These are phyloP conservation scores for Claviceps monticola DNA, from an alignment of 2,329 filamentous ascomycete species.

Conservation along the genomic window DNA sequence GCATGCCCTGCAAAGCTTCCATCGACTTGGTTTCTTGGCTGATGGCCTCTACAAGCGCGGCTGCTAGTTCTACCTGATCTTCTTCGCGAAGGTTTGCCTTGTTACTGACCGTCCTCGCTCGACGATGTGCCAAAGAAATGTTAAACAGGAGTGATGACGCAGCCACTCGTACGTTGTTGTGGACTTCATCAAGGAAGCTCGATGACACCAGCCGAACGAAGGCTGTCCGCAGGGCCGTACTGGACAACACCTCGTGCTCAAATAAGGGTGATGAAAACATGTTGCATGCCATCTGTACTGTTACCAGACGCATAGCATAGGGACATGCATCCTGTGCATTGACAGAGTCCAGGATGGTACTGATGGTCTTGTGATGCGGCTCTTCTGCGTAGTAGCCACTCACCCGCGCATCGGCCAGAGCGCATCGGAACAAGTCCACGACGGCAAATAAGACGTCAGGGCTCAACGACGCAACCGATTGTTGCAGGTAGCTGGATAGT, in stretches of 20 bases:
- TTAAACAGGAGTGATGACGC: conserved; percentile 79
- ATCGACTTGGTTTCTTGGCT: conserved; percentile 42
- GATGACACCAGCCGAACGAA: conserved; percentile 59
- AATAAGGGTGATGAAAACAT: conserved; percentile 67
- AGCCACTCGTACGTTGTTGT: conserved; percentile 63
- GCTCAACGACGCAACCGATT: conserved; percentile 41
- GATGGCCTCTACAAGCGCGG: conserved; percentile 65
- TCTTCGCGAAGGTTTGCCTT: conserved; percentile 48
- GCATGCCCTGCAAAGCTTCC: conserved; percentile 63
- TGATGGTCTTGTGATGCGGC: conserved; percentile 45
- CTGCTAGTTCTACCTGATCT: conserved; percentile 69
- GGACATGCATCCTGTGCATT: conserved; percentile 46
- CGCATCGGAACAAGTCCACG: conserved; percentile 71
- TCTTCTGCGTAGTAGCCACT: conserved; percentile 78
- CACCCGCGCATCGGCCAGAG: conserved; percentile 63
- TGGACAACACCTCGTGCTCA: conserved; percentile 44
- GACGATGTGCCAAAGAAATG: conserved; percentile 56
- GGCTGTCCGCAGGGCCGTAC: conserved; percentile 36
- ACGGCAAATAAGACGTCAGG: conserved; percentile 60
- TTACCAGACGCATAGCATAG: conserved; percentile 72
- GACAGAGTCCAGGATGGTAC: conserved; percentile 46
- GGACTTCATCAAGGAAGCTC: conserved; percentile 63
- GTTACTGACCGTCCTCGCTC: conserved; percentile 42
- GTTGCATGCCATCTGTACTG: conserved; percentile 73
- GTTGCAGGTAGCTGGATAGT: conserved; percentile 48